Conservation (phyloP, 2,329 filamentous ascomycete species). For the Aspergillus sergii region DNA sequence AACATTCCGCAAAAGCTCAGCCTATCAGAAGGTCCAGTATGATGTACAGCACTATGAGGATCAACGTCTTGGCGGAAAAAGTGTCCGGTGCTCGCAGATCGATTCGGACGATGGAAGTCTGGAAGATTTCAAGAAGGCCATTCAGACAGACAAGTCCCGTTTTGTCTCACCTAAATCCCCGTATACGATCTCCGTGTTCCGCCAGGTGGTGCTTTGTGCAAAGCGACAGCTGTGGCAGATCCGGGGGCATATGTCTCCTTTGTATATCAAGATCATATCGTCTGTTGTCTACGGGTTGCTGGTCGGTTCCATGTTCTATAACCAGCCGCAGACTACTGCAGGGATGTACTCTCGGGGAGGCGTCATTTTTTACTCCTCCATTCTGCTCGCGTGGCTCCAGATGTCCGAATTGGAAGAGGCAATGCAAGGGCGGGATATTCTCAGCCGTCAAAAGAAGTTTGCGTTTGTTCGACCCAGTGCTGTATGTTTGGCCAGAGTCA, state of each 20-base stretch:
- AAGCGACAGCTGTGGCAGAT: constrained; percentile 75
- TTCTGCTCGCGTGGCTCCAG: constrained; percentile 67
- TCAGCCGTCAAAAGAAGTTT: constrained; percentile 64
- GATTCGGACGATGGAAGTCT: constrained; percentile 31
- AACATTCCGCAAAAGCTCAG: constrained; percentile 64
- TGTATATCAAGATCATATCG: constrained; percentile 74
- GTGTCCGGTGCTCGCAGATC: constrained; percentile 52
- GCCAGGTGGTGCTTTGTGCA: constrained; percentile 62
- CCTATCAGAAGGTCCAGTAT: constrained; percentile 59
- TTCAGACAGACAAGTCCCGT: constrained; percentile 57
- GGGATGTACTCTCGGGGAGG: constrained; percentile 64
- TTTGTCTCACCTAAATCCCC: constrained; percentile 64
- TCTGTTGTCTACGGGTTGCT: constrained; percentile 71
- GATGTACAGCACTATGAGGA: constrained; percentile 63
- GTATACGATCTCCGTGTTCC: constrained; percentile 72
- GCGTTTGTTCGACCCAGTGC: constrained; percentile 66
- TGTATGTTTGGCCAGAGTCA: constrained; percentile 58
- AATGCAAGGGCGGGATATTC: constrained; percentile 69
- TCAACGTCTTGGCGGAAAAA: constrained; percentile 30
- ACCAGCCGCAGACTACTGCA: constrained; percentile 55
- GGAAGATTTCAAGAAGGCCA: constrained; percentile 59
- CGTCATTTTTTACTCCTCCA: constrained; percentile 62
- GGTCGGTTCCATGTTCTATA: constrained; percentile 74
- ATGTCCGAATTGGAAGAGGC: constrained; percentile 74
- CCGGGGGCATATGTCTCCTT: constrained; percentile 67